Conservation (phyloP, 2,329 filamentous ascomycete species). For the Aureobasidium sp. region DNA sequence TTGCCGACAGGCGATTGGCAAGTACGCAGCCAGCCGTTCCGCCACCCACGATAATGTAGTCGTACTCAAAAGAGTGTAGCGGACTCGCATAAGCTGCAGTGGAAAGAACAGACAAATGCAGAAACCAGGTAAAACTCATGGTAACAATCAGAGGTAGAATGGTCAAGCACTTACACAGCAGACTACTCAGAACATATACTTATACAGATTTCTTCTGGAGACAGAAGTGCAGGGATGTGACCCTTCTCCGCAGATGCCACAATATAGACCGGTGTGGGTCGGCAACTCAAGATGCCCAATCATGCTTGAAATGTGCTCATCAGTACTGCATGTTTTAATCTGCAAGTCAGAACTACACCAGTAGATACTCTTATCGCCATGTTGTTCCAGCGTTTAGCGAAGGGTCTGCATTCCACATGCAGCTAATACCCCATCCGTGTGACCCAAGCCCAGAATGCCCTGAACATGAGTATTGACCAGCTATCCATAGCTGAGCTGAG, state of each 20-base stretch:
- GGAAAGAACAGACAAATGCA: background rate
- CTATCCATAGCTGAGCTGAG: too few species aligned
- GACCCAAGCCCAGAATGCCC: too few species aligned
- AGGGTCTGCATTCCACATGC: background rate
- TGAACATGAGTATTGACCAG: too few species aligned
- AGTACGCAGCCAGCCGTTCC: slow-evolving; percentile 90
- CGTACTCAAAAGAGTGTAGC: slow-evolving; percentile 53
- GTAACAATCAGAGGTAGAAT: background rate
- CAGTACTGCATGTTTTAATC: background rate
- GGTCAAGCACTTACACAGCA: background rate
- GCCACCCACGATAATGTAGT: slow-evolving; percentile 88
- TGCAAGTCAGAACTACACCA: background rate
- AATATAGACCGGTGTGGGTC: background rate
- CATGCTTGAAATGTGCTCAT: background rate
- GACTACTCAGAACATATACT: background rate
- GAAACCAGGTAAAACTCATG: background rate
- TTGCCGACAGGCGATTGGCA: slow-evolving; percentile 81
- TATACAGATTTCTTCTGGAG: background rate
- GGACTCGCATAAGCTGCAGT: background rate
- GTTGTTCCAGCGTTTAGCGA: slow-evolving; percentile 10
- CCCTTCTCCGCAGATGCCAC: background rate
- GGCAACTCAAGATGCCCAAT: slow-evolving; percentile 1
- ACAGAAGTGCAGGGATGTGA: slow-evolving; percentile 4
- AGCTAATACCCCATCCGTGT: too few species aligned
- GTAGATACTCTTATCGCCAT: background rate